Evolutionary conservation across 805 yeast genomes (phyloP).

Genomic region (Ascoidea asiatica): DNA sequence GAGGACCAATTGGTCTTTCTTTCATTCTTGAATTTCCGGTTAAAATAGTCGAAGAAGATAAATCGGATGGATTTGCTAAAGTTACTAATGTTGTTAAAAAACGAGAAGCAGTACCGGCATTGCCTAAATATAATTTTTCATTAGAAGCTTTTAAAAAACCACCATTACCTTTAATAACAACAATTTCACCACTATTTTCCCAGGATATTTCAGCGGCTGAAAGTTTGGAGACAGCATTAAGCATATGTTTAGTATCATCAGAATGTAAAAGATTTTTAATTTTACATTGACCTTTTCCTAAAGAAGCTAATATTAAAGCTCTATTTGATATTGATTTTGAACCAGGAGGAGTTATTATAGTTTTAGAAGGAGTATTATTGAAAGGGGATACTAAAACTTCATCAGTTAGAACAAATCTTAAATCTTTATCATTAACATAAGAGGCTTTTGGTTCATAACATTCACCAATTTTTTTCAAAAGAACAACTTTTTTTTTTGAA

Average conservation of each 20-base stretch:
- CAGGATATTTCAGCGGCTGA: conserved; percentile 45
- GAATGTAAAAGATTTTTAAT: conserved; percentile 84
- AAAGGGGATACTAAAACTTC: conserved; percentile 60
- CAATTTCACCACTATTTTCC: conserved; percentile 69
- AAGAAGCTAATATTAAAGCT: conserved; percentile 84
- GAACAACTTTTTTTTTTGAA: conserved; percentile 71
- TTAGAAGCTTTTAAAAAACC: conserved; percentile 56
- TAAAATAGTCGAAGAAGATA: conserved; percentile 37
- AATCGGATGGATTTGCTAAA: conserved; percentile 42
- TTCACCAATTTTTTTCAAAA: conserved; percentile 74
- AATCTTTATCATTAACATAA: conserved; percentile 64
- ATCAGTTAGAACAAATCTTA: conserved; percentile 72
- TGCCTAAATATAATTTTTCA: conserved; percentile 75
- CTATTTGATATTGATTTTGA: conserved; percentile 95
- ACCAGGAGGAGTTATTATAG: conserved; percentile 76
- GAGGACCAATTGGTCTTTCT: conserved; percentile 92
- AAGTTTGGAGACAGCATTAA: conserved; percentile 67
- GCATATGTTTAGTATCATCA: conserved; percentile 93
- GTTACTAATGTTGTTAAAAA: conserved; percentile 88
- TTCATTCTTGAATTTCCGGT: conserved; percentile 98
- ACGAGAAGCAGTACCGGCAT: conserved; percentile 97
- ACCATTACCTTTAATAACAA: conserved; percentile 74
- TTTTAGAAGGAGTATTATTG: conserved; percentile 21
- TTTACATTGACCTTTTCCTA: conserved; percentile 74
- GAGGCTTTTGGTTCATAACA: conserved; percentile 86